Percentiles rank a stretch among this genome's conserved stretches.
Evolutionary conservation across 1,139 yeast species (phyloP).

Genomic region (Magnusiomyces paraingens): DNA sequence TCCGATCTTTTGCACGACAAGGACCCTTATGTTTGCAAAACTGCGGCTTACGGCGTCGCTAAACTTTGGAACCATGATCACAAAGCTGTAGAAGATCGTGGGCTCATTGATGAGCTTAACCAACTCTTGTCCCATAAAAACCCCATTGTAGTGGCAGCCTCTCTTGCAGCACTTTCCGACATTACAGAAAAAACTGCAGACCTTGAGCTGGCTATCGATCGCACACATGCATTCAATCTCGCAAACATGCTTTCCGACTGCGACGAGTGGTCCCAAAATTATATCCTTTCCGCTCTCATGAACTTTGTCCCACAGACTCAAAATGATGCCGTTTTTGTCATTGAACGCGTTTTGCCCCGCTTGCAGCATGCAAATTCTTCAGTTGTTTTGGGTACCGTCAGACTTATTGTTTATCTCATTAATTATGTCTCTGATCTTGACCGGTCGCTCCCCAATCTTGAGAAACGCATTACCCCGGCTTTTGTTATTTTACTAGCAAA

Average conservation of each 20-base stretch:
- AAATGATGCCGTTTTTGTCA: conserved; percentile 57
- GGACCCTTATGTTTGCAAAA: conserved; percentile 58
- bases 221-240: conserved; percentile 48
- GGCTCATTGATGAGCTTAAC: conserved; percentile 51
- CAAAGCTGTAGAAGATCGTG: conserved; percentile 40
- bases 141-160: conserved; percentile 62
- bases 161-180: conserved; percentile 61
- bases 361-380: conserved; percentile 78
- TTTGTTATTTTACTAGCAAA: conserved; percentile 65
- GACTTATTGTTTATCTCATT: conserved; percentile 62
- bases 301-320: conserved; percentile 64
- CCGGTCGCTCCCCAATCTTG: conserved; percentile 44
- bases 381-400: conserved; percentile 71
- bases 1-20: conserved; percentile 41
- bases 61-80: conserved; percentile 57
- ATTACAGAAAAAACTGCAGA: conserved; percentile 53
- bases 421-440: conserved; percentile 50
- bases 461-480: conserved; percentile 63
- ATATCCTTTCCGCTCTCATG: conserved; percentile 62
- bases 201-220: conserved; percentile 50
- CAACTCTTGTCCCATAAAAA: conserved; percentile 49
- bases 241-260: conserved; percentile 46
- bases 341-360: conserved; percentile 65
- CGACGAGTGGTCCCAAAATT: conserved; percentile 77
- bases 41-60: conserved; percentile 67